Base-by-base conservation (phyloP, 2,329 filamentous ascomycete species). In the Aspergillus aculeatinus region DNA sequence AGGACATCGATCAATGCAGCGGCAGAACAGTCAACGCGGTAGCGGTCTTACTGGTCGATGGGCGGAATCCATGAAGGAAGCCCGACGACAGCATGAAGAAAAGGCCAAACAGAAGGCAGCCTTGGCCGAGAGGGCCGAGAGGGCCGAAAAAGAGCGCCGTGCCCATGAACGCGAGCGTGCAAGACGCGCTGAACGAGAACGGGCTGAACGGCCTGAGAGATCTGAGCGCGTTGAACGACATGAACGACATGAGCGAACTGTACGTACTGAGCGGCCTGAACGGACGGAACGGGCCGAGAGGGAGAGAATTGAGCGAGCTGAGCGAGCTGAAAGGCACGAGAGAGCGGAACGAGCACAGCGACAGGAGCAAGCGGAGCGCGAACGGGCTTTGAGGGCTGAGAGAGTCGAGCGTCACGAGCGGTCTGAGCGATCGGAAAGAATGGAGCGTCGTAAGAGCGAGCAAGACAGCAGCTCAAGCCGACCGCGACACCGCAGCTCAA, bases 1-100 rank as follows among this genome's bases (percentile, higher is more conserved):
- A 54, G 70, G 67, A 6, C 70, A 68, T 47, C 65, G 63, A 9
- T 63, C 67, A 29, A 64, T 73, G 33, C 66, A 70, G 54, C 72
- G 73, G 19, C 67, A 69, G 57, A 77, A 74, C 59, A 70, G 69
- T 51, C 74, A 74, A 16, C 67, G 71, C 39, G 16, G 39, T 35
- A 63, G 67, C n/a, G 50, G 72, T 4, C 61, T 77, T 52, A 70
- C 69, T 14, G 71, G 72, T 48, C 71, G 72, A 27, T 77, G 73
- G 71, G 65, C 68, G 5, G 72, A 67, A 44, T 70, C 74, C 25
- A 58, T 77, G 10, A 73, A 75, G 23, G 74, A 77, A 59, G 72
- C 74, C 14, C 73, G 72, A 39, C 67, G 69, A 54, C 71, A 73
- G 39, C 70, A 73, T 52, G 72, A 76, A 53, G 71, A 72, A 51